These are phyloP conservation scores for Diaporthe caulivora DNA, from an alignment of 2,329 filamentous ascomycete genomes.

Conservation along the genomic window DNA sequence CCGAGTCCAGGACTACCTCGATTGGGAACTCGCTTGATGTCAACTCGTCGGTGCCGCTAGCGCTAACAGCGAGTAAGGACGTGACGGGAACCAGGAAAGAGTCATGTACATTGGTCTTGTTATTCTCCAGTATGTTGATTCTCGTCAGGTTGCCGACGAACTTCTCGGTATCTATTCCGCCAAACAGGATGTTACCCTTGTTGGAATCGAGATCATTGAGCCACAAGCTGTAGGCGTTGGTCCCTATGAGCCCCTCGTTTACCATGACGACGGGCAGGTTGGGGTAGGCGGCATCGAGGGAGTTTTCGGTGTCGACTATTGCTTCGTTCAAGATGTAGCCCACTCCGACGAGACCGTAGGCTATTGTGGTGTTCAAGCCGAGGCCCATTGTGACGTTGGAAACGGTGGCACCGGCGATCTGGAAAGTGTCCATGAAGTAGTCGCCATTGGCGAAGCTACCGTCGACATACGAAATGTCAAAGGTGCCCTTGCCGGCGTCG, in stretches of 20 bases:
- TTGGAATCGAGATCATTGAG: constrained; percentile 70
- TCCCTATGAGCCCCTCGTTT: constrained; percentile 72
- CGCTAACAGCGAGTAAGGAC: constrained; percentile 60
- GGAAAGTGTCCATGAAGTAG: constrained; percentile 70
- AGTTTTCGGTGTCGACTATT: constrained; percentile 49
- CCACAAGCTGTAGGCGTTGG: constrained; percentile 80
- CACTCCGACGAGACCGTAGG: constrained; percentile 70
- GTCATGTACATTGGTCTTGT: constrained; percentile 52
- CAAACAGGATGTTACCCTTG: constrained; percentile 81
- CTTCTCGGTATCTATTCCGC: constrained; percentile 83
- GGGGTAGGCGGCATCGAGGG: constrained; percentile 53
- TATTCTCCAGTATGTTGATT: constrained; percentile 67
- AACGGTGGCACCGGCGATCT: constrained; percentile 65
- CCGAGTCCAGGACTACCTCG: constrained; percentile 79
- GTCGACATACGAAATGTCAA: constrained; percentile 73
- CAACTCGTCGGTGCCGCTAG: constrained; percentile 62
- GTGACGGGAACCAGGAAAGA: constrained; percentile 64
- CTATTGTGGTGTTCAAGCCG: constrained; percentile 64
- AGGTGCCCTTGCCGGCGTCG: constrained; percentile 56
- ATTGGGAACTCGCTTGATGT: constrained; percentile 58
- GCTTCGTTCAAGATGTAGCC: constrained; percentile 70
- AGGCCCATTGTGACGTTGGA: constrained; percentile 71
- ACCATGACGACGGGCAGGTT: constrained; percentile 77
- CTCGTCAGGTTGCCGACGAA: constrained; percentile 73
- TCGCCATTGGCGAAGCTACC: constrained; percentile 67